Percentiles rank a stretch among this genome's conserved stretches.
phyloP scores from a whole-genome alignment of 352 stramenopile genomes.

The Globisporangium cederbergense region DNA sequence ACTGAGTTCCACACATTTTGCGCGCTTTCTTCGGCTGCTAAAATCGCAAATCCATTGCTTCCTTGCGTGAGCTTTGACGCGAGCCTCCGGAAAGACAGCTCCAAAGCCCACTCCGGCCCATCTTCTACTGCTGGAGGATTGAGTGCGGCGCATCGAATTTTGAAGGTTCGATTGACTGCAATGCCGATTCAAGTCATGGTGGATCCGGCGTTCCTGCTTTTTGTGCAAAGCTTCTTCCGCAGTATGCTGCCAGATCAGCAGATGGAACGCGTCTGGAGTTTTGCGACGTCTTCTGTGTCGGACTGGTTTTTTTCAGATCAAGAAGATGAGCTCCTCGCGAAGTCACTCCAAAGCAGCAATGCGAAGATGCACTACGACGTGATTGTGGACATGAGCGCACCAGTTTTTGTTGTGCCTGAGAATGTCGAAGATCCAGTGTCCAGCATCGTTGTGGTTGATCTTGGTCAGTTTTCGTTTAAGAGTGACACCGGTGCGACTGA shows the following conservation, averaged over 20 bases:
- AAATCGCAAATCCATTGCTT: constrained; percentile 17
- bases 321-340: constrained; percentile 33
- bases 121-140: constrained; percentile 5
- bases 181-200: constrained; percentile 69
- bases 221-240: constrained; percentile 67
- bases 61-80: constrained; percentile 57
- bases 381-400: constrained; percentile 66
- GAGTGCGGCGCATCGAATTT: constrained; percentile 1
- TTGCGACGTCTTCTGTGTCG: constrained; percentile 75
- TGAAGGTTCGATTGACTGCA: constrained; percentile 48
- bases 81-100: constrained; percentile 16
- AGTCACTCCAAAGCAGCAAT: constrained; percentile 22
- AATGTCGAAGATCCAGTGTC: constrained; percentile 32
- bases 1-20: constrained; percentile 67
- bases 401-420: constrained; percentile 68
- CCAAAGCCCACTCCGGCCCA: neutral
- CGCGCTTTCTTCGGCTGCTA: constrained; percentile 31
- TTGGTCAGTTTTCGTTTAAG: constrained; percentile 61
- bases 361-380: constrained; percentile 51
- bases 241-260: constrained; percentile 64
- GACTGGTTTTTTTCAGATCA: constrained; percentile 78
- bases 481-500: constrained; percentile 29
- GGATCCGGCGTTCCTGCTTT: constrained; percentile 67
- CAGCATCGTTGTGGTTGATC: constrained; percentile 61
- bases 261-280: constrained; percentile 74